Base-by-base conservation (phyloP, 768 basidiomycete genomes). In the Suillus sp. region DNA sequence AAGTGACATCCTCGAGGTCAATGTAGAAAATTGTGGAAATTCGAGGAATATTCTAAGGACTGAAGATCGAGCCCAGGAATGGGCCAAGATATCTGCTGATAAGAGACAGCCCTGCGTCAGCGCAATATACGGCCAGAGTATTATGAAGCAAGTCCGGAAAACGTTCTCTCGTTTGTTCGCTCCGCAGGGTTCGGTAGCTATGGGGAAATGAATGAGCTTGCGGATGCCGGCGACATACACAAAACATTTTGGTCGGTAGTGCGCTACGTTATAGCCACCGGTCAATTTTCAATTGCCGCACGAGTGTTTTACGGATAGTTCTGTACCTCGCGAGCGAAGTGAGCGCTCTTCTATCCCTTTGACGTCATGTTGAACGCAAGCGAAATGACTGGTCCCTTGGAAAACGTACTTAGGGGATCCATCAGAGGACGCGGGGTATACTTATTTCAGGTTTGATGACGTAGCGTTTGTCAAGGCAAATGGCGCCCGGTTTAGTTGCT, bases 191-290 rank as follows among this genome's bases (percentile, higher is more conserved):
- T 59, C 62, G 43, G 66, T 57, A 59, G 63, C 64, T 66, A 61
- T 62, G 40, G 37, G 30, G 38, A 50, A 42, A 69, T 75, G 72
- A 75, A 63, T 64, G 25, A 60, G 25, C 27, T 43, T 65, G 56
- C 62, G 53, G 57, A 66, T 27, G 54, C n/a, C 30, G 37, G 54
- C 56, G 40, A 59, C 67, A 22, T 64, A 67, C 69, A 63, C 47
- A 55, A 60, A 48, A 64, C 45, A 22, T 13, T 22, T 47, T 65
- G 62, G 59, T 66, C 63, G 50, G n/a, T 59, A 69, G n/a, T 22
- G 22, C 51, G 62, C 59, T 66, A 70, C 50, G 63, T 60, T 37
- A 65, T 7, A 34, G 4, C 59, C 64, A 62, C 65, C 51, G 64
- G 54, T 63, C 62, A 65, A 58, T 59, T 48, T 37, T 63, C 62